Evolutionary conservation across 495 filamentous ascomycete genomes (phyloP).

Genomic region (Astrothelium macrocarpum): DNA sequence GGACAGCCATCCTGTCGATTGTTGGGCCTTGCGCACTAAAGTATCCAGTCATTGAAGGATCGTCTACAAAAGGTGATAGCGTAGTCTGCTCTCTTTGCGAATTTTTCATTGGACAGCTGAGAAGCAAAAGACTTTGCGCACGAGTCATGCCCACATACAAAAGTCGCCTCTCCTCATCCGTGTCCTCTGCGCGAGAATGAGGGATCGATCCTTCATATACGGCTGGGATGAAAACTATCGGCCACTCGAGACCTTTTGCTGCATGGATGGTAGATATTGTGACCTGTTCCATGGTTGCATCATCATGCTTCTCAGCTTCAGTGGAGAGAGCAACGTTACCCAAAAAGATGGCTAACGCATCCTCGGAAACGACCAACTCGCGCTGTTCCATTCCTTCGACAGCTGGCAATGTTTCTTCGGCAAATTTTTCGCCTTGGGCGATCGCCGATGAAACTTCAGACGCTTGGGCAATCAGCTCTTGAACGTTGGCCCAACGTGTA

Average conservation of each 20-base stretch:
- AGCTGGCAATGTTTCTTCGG: slow-evolving; percentile 62
- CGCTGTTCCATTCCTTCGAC: slow-evolving; percentile 68
- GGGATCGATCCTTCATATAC: slow-evolving; percentile 89
- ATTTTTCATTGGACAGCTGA: slow-evolving; percentile 67
- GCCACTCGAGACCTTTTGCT: slow-evolving; percentile 96
- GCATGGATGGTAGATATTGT: slow-evolving; percentile 97
- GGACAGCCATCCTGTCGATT: slow-evolving; percentile 44
- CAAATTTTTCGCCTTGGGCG: slow-evolving; percentile 36
- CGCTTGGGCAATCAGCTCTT: slow-evolving; percentile 73
- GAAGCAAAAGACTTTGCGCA: slow-evolving; percentile 82
- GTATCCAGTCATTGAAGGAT: slow-evolving; percentile 36
- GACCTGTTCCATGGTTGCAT: slow-evolving; percentile 50
- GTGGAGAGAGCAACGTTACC: slow-evolving; percentile 78
- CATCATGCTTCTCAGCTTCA: slow-evolving; percentile 54
- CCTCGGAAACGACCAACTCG: slow-evolving; percentile 46
- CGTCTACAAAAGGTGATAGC: slow-evolving; percentile 54
- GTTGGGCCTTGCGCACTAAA: slow-evolving; percentile 51
- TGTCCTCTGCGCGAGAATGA: slow-evolving; percentile 83
- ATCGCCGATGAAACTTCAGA: slow-evolving; percentile 48
- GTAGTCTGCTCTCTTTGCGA: slow-evolving; percentile 53
- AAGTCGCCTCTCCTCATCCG: slow-evolving; percentile 79
- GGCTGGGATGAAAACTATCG: slow-evolving; percentile 87
- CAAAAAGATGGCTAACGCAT: slow-evolving; percentile 68
- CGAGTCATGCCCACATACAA: slow-evolving; percentile 98
- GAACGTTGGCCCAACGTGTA: slow-evolving; percentile 80